Evolutionary conservation across 2,329 filamentous ascomycete genomes (phyloP).

Genomic region (Colletotrichum zoysiae): DNA sequence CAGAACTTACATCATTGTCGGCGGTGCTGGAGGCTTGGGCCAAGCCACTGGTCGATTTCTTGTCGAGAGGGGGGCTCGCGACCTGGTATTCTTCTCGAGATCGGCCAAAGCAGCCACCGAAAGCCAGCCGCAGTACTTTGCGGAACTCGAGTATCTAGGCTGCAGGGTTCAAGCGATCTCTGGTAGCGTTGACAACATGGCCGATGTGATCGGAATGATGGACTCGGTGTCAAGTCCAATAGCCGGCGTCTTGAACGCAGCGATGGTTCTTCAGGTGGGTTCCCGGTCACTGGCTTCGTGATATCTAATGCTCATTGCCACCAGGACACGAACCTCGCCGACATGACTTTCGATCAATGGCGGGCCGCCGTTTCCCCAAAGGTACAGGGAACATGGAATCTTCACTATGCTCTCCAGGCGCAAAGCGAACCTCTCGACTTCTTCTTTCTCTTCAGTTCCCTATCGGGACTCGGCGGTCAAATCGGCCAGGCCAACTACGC

Average conservation of each 20-base stretch:
- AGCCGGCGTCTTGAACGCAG: slow-evolving; percentile 55
- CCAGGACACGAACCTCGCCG: slow-evolving; percentile 45
- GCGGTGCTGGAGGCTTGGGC: slow-evolving; percentile 51
- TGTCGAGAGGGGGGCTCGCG: slow-evolving; percentile 47
- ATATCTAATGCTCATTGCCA: background rate
- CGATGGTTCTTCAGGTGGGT: slow-evolving; percentile 52
- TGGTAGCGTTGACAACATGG: slow-evolving; percentile 50
- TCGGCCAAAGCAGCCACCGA: slow-evolving; percentile 40
- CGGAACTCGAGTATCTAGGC: slow-evolving; percentile 45
- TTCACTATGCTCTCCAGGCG: slow-evolving; percentile 50
- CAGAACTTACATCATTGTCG: slow-evolving; percentile 48
- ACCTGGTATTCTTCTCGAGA: slow-evolving; percentile 48
- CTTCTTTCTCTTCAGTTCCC: slow-evolving; percentile 53
- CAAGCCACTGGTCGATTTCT: slow-evolving; percentile 48
- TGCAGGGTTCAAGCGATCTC: slow-evolving; percentile 46
- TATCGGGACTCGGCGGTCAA: slow-evolving; percentile 51
- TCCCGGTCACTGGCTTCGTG: no score
- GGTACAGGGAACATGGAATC: slow-evolving; percentile 57
- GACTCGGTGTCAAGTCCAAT: slow-evolving; percentile 46
- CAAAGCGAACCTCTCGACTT: slow-evolving; percentile 50
- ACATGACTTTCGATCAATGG: slow-evolving; percentile 57
- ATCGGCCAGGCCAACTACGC: slow-evolving; percentile 56
- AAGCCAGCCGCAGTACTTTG: slow-evolving; percentile 12
- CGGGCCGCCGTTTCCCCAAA: slow-evolving; percentile 53
- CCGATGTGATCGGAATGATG: slow-evolving; percentile 47